phyloP scores from a whole-genome alignment of 2,329 filamentous ascomycete species.

The Fusarium palustre region DNA sequence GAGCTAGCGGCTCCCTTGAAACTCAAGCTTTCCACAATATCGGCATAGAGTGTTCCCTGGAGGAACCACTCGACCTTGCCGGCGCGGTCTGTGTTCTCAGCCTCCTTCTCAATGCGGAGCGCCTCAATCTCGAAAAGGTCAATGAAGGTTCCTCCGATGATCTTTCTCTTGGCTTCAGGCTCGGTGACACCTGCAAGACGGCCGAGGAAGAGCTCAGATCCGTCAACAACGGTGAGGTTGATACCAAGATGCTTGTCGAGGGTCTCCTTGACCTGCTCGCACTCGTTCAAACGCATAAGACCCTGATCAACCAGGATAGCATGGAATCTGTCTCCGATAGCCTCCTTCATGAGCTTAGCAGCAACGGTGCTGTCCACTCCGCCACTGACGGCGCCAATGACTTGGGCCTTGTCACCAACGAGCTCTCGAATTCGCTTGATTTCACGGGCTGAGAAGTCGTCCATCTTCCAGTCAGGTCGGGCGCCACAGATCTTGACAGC shows the following conservation, averaged over 20 bases:
- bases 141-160: conserved; percentile 77
- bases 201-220: conserved; percentile 78
- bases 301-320: conserved; percentile 65
- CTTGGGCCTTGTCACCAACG: conserved; percentile 84
- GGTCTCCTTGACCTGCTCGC: conserved; percentile 81
- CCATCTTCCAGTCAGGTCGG: conserved; percentile 84
- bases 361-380: conserved; percentile 73
- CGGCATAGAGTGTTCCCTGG: conserved; percentile 82
- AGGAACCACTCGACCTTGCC: conserved; percentile 83
- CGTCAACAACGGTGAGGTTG: conserved; percentile 90
- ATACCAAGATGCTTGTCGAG: conserved; percentile 85
- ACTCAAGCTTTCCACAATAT: conserved; percentile 57
- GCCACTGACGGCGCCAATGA: conserved; percentile 32
- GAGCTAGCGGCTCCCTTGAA: conserved; percentile 39
- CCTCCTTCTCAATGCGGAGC: conserved; percentile 73
- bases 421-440: conserved; percentile 82
- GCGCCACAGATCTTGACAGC: conserved; percentile 84
- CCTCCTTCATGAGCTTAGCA: conserved; percentile 85
- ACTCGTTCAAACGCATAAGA: conserved; percentile 87
- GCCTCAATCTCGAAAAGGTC: conserved; percentile 28
- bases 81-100: conserved; percentile 65
- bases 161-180: conserved; percentile 90
- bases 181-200: conserved; percentile 79
- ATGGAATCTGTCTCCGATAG: conserved; percentile 84
- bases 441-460: conserved; percentile 83